phyloP scores from a whole-genome alignment of 1,284 basidiomycete species.

The Rhodotorula mucilaginosa region DNA sequence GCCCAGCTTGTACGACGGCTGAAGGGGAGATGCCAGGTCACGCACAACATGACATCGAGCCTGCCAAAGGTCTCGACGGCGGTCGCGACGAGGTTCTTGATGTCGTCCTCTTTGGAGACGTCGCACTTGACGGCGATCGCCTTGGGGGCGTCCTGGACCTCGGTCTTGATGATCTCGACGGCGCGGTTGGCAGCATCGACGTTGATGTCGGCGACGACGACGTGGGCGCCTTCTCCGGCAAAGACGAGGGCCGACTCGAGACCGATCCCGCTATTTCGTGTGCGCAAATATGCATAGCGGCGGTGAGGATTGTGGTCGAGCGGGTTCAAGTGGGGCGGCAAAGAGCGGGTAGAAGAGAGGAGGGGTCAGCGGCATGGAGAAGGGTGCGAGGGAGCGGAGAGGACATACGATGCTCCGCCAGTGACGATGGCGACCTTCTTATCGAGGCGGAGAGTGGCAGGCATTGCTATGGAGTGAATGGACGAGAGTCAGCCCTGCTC shows the following conservation, averaged over 20 bases:
- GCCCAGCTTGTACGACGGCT: neutral
- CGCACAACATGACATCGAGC: constrained; percentile 81
- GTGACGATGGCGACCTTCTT: constrained; percentile 51
- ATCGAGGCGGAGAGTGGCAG: constrained; percentile 34
- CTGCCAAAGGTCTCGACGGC: constrained; percentile 82
- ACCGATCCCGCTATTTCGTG: constrained; percentile 67
- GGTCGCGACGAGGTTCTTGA: constrained; percentile 74
- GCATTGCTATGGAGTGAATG: constrained; percentile 1
- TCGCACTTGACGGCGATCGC: constrained; percentile 74
- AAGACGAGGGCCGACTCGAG: constrained; percentile 89
- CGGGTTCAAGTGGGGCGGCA: neutral
- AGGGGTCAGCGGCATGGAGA: constrained; percentile 28
- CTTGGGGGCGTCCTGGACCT: constrained; percentile 58
- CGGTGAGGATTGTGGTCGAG: neutral
- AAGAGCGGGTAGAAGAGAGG: neutral
- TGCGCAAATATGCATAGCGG: neutral
- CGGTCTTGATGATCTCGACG: constrained; percentile 62
- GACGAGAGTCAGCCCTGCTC: neutral
- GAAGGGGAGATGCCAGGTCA: constrained; percentile 17
- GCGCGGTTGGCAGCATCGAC: constrained; percentile 66
- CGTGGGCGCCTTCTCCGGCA: constrained; percentile 80
- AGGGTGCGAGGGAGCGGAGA: neutral
- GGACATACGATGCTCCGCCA: constrained; percentile 51
- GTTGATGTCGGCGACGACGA: constrained; percentile 80
- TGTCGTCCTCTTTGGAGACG: constrained; percentile 80